phyloP scores from a whole-genome alignment of 1,284 basidiomycete genomes.

The Taiwanofungus camphoratus region DNA sequence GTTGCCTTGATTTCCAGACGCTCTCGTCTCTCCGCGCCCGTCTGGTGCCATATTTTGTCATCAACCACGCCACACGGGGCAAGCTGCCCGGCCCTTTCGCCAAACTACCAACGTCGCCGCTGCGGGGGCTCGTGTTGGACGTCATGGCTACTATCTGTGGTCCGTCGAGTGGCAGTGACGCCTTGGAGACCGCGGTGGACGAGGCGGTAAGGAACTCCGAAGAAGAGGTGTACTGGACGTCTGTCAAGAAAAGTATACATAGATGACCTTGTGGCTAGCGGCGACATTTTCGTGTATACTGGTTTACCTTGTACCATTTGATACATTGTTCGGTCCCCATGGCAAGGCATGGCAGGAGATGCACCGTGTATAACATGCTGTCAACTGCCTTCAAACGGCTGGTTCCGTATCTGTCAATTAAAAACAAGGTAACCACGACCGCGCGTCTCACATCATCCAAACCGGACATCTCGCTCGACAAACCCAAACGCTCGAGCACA shows the following conservation, averaged over 20 bases:
- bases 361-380: too few species aligned
- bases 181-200: constrained; percentile 33
- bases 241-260: constrained; percentile 5
- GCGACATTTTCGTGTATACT: too few species aligned
- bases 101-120: constrained; percentile 38
- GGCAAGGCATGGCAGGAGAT: too few species aligned
- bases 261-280: too few species aligned
- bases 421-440: too few species aligned
- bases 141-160: constrained; percentile 29
- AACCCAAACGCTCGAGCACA: background rate
- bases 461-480: background rate
- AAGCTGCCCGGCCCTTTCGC: constrained; percentile 68
- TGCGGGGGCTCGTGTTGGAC: constrained; percentile 45
- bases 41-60: constrained; percentile 72
- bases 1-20: constrained; percentile 35
- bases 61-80: constrained; percentile 67
- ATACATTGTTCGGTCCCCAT: too few species aligned
- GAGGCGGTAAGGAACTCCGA: constrained; percentile 36
- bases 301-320: too few species aligned
- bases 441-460: too few species aligned
- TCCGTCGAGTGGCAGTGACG: constrained; percentile 14
- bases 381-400: too few species aligned
- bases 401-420: too few species aligned
- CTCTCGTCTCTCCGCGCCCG: constrained; percentile 44
- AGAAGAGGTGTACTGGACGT: constrained; percentile 36